Evolutionary conservation across 176 grass and related monocot species (phyloP).

Genomic region (Raddia guianensis): DNA sequence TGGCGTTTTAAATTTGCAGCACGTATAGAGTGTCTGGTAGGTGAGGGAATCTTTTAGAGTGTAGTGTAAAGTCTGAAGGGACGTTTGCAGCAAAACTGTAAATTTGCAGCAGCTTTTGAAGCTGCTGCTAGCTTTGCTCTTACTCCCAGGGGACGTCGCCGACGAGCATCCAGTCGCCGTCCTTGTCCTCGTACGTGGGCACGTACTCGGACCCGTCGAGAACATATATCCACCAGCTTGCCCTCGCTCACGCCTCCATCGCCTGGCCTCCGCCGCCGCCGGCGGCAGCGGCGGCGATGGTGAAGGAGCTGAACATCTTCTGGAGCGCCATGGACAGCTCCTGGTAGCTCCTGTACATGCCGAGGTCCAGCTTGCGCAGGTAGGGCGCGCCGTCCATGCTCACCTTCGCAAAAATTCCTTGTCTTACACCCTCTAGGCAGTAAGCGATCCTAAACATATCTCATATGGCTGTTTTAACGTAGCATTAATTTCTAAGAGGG

Average conservation of each 20-base stretch:
- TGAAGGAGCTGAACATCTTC: conserved; percentile 76
- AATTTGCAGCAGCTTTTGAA: too few species aligned
- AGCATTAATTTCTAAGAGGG: too few species aligned
- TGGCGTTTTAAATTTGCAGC: too few species aligned
- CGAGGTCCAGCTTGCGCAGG: conserved; percentile 81
- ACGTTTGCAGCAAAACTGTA: too few species aligned
- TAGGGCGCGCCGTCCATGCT: conserved; percentile 92
- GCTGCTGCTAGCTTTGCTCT: too few species aligned
- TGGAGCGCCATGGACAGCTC: conserved; percentile 73
- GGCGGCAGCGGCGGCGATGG: neutral
- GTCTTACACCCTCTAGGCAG: too few species aligned
- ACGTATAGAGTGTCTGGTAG: too few species aligned
- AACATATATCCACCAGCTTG: conserved; percentile 47
- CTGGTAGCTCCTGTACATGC: conserved; percentile 68
- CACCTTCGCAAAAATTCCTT: conserved; percentile 66
- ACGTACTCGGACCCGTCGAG: conserved; percentile 62
- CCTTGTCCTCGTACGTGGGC: conserved; percentile 93
- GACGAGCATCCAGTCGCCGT: conserved; percentile 94
- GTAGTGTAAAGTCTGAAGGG: too few species aligned
- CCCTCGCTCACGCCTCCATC: conserved; percentile 45
- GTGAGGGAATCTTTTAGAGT: too few species aligned
- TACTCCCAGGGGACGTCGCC: conserved; percentile 80
- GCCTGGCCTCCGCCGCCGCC: conserved; percentile 7
- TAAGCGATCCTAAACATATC: too few species aligned
- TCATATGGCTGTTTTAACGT: too few species aligned